These are phyloP conservation scores for Irpex sp. DNA, from an alignment of 1,284 basidiomycete genomes.

Conservation along the genomic window DNA sequence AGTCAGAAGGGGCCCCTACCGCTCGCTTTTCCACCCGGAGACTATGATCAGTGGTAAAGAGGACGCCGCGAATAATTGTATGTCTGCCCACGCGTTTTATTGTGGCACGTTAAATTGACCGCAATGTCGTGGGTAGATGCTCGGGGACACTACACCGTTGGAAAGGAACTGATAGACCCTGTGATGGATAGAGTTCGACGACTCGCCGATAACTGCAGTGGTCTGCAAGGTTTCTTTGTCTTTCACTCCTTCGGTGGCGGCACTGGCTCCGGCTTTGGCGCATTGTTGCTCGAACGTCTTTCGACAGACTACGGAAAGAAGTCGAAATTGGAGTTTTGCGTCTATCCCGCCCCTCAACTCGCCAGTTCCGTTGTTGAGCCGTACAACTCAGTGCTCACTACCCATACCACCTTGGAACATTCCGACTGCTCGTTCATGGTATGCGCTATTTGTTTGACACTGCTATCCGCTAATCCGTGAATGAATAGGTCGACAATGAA, in stretches of 20 bases:
- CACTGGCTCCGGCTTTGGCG: conserved; percentile 99
- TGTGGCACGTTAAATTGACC: conserved; percentile 3
- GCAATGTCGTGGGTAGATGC: conserved; percentile 61
- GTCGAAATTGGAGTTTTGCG: conserved; percentile 98
- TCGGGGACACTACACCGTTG: conserved; percentile 97
- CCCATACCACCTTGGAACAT: conserved; percentile 98
- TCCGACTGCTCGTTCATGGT: conserved; percentile 99
- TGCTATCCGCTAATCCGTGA: conserved; percentile 1
- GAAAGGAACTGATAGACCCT: conserved; percentile 90
- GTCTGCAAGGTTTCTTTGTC: conserved; percentile 99
- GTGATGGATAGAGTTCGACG: conserved; percentile 97
- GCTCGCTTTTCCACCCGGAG: conserved; percentile 97
- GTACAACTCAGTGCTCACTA: conserved; percentile 98
- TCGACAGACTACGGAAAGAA: conserved; percentile 99
- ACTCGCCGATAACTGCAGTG: conserved; percentile 96
- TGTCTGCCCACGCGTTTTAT: conserved; percentile 23
- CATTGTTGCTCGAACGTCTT: conserved; percentile 92
- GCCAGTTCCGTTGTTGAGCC: conserved; percentile 98
- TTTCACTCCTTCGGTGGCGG: conserved; percentile 99
- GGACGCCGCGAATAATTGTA: conserved; percentile 99
- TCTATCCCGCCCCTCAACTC: conserved; percentile 94
- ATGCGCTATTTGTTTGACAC: conserved; percentile 3
- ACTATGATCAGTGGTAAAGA: conserved; percentile 99
- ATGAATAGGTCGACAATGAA: conserved; percentile 84
- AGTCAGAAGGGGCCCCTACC: conserved; percentile 92